phyloP scores from a whole-genome alignment of 2,329 filamentous ascomycete species.

The Lachnellula suecica region DNA sequence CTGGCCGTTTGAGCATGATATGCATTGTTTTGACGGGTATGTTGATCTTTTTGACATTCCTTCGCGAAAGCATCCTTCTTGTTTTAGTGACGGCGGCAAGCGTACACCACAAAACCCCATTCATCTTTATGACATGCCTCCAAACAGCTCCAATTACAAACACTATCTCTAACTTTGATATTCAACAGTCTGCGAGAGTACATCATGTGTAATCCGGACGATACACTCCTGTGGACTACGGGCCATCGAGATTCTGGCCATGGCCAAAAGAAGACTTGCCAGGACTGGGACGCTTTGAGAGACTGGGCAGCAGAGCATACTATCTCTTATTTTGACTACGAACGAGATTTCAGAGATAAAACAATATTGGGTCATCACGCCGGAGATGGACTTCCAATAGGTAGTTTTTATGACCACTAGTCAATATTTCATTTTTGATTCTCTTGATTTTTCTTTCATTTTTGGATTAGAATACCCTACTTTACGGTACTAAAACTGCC shows the following conservation, averaged over 20 bases:
- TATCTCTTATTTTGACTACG: neutral
- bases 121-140: too few relatives aligned
- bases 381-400: neutral
- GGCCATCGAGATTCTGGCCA: neutral
- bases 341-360: neutral
- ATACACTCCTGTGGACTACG: neutral
- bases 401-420: too few relatives aligned
- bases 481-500: too few relatives aligned
- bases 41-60: too few relatives aligned
- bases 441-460: too few relatives aligned
- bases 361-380: neutral
- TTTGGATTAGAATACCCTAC: too few relatives aligned
- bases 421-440: too few relatives aligned
- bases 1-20: slow-evolving; percentile 1
- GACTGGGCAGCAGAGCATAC: neutral
- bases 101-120: too few relatives aligned
- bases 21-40: slow-evolving; percentile 2
- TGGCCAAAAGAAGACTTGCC: neutral
- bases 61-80: too few relatives aligned
- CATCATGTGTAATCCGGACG: slow-evolving; percentile 2
- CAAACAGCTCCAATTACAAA: too few relatives aligned
- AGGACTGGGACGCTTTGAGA: slow-evolving; percentile 2
- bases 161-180: too few relatives aligned
- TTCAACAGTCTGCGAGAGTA: neutral
- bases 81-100: too few relatives aligned